Conservation (phyloP, 495 filamentous ascomycete genomes). For the Penicillium argentinense region DNA sequence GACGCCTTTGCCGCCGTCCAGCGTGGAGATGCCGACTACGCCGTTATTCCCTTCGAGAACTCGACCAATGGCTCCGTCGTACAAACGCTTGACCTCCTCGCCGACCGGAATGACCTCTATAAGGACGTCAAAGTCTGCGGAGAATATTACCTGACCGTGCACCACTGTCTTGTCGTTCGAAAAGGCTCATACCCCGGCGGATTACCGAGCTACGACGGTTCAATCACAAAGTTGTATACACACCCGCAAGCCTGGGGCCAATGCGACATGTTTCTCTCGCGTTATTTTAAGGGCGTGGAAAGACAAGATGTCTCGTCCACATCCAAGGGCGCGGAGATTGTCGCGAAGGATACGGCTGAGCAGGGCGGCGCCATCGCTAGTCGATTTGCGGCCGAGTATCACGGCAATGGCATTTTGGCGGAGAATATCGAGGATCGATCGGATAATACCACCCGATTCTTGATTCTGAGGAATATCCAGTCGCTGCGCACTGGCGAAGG, state of each 20-base stretch:
- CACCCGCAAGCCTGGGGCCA: constrained; percentile 96
- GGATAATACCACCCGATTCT: constrained; percentile 88
- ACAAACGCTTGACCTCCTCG: constrained; percentile 82
- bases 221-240: constrained; percentile 65
- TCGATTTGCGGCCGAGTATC: constrained; percentile 63
- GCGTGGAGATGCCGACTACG: constrained; percentile 56
- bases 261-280: constrained; percentile 71
- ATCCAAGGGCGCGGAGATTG: constrained; percentile 75
- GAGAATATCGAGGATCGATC: constrained; percentile 75
- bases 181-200: constrained; percentile 30
- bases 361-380: constrained; percentile 74
- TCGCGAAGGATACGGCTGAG: constrained; percentile 57
- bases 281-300: constrained; percentile 67
- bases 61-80: constrained; percentile 90
- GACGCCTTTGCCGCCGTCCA: constrained; percentile 83
- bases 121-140: constrained; percentile 69
- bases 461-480: constrained; percentile 65
- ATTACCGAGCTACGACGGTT: constrained; percentile 29
- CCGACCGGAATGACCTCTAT: constrained; percentile 62
- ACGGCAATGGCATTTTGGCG: constrained; percentile 68
- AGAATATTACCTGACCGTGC: constrained; percentile 81
- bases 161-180: constrained; percentile 75
- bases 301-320: constrained; percentile 85
- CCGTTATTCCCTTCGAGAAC: constrained; percentile 95
- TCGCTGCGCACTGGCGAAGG: too few relatives aligned